These are phyloP conservation scores for Ogataea hybrid DNA, from an alignment of 1,139 yeast genomes.

Conservation along the genomic window DNA sequence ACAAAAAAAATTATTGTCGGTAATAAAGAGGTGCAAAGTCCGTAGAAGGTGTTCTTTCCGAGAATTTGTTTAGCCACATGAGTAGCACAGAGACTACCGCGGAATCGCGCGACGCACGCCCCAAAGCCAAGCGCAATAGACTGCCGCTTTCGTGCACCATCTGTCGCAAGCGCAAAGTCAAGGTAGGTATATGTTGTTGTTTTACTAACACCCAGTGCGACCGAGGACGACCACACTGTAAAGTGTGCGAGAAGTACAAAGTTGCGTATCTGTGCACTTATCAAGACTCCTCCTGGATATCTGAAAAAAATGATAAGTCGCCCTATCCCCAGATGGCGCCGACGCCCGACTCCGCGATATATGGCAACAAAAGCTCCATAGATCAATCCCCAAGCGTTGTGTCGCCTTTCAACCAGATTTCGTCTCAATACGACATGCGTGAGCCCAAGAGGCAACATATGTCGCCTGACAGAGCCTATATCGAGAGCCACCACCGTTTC, in stretches of 20 bases:
- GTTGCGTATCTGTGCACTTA: constrained; percentile 67
- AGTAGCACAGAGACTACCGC: not conserved
- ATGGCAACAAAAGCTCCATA: not conserved
- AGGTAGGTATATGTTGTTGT: constrained; percentile 26
- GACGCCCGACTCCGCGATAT: not conserved
- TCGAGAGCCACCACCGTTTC: constrained; percentile 1
- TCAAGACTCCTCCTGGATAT: constrained; percentile 51
- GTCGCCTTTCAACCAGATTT: not conserved
- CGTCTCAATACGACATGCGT: not conserved
- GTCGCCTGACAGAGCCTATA: not conserved
- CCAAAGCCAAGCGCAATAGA: constrained; percentile 36
- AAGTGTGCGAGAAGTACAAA: constrained; percentile 63
- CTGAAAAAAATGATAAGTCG: constrained; percentile 3
- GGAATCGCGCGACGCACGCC: constrained; percentile 9
- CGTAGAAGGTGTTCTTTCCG: not conserved
- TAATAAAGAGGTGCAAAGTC: constrained; percentile 9
- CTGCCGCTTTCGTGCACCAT: constrained; percentile 43
- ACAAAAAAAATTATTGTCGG: constrained; percentile 5
- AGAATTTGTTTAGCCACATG: constrained; percentile 1
- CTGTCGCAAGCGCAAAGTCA: constrained; percentile 45
- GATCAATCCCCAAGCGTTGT: not conserved
- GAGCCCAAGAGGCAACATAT: not conserved
- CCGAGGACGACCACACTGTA: constrained; percentile 63
- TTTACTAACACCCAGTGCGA: constrained; percentile 42
- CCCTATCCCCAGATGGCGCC: not conserved